Evolutionary conservation across 2,329 filamentous ascomycete species (phyloP).

Genomic region (Penicillium aurantiogriseum): DNA sequence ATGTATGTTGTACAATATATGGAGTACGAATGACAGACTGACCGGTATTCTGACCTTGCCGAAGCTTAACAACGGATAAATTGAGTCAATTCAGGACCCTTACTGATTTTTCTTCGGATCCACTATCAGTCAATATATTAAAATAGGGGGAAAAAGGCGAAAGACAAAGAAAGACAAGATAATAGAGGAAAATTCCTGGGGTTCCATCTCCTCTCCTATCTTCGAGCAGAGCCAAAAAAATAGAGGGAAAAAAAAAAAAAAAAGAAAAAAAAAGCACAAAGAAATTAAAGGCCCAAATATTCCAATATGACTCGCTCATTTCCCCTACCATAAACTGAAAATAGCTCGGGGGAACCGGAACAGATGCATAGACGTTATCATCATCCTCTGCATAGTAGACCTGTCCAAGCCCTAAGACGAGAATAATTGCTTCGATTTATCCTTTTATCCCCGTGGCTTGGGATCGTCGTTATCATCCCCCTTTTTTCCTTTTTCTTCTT

Average conservation of each 20-base stretch:
- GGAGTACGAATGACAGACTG: no score
- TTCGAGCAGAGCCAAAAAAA: not conserved
- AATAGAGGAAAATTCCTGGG: not conserved
- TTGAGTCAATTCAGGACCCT: not conserved
- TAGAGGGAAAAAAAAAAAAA: not conserved
- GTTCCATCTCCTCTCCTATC: not conserved
- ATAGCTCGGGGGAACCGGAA: not conserved
- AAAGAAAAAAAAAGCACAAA: no score
- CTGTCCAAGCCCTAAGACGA: constrained; percentile 10
- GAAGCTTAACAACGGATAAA: not conserved
- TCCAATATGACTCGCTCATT: not conserved
- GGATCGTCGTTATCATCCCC: constrained; percentile 14
- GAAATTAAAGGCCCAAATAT: no score
- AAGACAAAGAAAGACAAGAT: not conserved
- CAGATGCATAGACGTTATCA: constrained; percentile 13
- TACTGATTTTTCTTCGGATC: not conserved
- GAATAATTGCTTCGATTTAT: constrained; percentile 10
- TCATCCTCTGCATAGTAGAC: constrained; percentile 9
- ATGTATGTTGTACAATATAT: no score
- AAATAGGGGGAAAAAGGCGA: not conserved
- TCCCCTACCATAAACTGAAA: not conserved
- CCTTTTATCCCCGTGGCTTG: constrained; percentile 15
- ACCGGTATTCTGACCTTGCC: not conserved
- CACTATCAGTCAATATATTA: not conserved
- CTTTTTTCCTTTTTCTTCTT: not conserved